A percentile compares a stretch with the other conserved stretches of the same genome.
phyloP scores from a whole-genome alignment of 768 basidiomycete species.

The Leccinum imitatum region DNA sequence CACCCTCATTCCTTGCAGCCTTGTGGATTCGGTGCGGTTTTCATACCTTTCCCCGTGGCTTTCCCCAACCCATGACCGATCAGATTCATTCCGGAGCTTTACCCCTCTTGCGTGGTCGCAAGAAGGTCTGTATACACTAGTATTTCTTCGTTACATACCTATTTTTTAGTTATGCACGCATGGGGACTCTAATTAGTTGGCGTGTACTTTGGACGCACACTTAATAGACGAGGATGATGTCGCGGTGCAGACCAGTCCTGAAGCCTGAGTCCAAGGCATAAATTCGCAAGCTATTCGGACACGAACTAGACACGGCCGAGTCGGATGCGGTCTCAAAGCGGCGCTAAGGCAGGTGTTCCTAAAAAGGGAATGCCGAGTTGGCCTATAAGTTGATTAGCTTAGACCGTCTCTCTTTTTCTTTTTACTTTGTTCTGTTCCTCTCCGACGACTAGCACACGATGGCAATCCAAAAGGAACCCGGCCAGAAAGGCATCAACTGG shows the following conservation, averaged over 20 bases:
- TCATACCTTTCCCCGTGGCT: slow-evolving; percentile 27
- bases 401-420: slow-evolving; percentile 3
- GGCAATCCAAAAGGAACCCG: slow-evolving; percentile 84
- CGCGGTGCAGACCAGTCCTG: background rate
- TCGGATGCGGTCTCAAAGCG: background rate
- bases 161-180: slow-evolving; percentile 23
- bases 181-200: slow-evolving; percentile 22
- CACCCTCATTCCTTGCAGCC: slow-evolving; percentile 22
- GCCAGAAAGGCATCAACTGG: slow-evolving; percentile 90
- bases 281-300: background rate
- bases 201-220: slow-evolving; percentile 22
- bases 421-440: slow-evolving; percentile 10
- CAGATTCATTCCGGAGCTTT: slow-evolving; percentile 16
- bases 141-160: slow-evolving; percentile 29
- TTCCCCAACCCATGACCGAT: slow-evolving; percentile 4
- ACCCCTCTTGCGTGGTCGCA: background rate
- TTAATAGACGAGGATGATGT: slow-evolving; percentile 9
- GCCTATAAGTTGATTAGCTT: slow-evolving; percentile 3
- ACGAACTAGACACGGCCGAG: background rate
- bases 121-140: slow-evolving; percentile 26
- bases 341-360: background rate
- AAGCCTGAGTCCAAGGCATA: background rate
- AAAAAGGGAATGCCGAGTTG: slow-evolving; percentile 1
- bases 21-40: slow-evolving; percentile 37
- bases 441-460: slow-evolving; percentile 41